A percentile compares a stretch with the other conserved stretches of the same genome.
These are phyloP conservation scores for Ceratobasidium sp. DNA, from an alignment of 1,284 basidiomycete species.

Conservation along the genomic window DNA sequence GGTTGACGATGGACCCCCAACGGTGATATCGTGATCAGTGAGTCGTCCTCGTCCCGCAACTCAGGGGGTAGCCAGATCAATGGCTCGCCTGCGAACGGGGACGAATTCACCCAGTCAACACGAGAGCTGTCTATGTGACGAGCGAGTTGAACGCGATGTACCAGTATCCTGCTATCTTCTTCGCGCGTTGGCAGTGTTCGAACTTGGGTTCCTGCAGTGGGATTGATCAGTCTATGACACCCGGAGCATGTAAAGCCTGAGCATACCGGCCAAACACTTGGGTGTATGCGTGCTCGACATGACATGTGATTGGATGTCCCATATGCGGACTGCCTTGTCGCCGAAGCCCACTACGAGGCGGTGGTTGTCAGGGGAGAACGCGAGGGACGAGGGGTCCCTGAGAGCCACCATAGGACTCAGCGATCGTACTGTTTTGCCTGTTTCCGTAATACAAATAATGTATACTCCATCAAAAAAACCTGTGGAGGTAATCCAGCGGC, in stretches of 20 bases:
- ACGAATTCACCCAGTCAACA: background rate
- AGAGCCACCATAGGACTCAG: no score
- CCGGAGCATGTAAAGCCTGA: constrained; percentile 56
- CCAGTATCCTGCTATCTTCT: background rate
- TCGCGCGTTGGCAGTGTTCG: constrained; percentile 31
- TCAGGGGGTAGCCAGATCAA: background rate
- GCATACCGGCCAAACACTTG: background rate
- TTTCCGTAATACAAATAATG: no score
- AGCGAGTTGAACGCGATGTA: background rate
- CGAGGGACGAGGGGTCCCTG: no score
- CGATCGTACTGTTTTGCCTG: no score
- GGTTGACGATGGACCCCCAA: background rate
- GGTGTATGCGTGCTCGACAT: background rate
- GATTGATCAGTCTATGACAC: constrained; percentile 57
- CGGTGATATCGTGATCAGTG: background rate
- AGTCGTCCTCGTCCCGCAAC: background rate
- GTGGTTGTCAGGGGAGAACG: constrained; percentile 37
- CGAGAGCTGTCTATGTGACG: background rate
- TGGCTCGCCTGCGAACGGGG: background rate
- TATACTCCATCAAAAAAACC: no score
- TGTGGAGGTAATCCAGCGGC: background rate
- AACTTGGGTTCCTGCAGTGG: constrained; percentile 20
- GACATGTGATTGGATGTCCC: constrained; percentile 22
- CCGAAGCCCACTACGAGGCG: constrained; percentile 9
- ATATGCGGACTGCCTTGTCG: constrained; percentile 30